Evolutionary conservation across 768 basidiomycete species (phyloP).

Genomic region (Postia placenta): DNA sequence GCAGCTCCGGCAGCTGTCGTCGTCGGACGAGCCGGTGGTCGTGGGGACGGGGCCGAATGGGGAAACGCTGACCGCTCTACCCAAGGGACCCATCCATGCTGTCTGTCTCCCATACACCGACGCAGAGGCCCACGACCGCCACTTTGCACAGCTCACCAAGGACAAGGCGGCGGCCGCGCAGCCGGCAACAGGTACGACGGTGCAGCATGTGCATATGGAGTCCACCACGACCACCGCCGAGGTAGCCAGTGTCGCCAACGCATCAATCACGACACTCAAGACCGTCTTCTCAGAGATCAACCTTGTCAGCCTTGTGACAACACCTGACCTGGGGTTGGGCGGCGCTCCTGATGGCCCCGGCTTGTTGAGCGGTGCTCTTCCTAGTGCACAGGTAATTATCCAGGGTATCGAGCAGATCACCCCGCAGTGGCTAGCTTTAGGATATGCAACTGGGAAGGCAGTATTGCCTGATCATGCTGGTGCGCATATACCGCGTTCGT

Average conservation of each 20-base stretch:
- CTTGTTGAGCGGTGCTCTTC: constrained; percentile 67
- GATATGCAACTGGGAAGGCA: constrained; percentile 66
- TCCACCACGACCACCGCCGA: constrained; percentile 3
- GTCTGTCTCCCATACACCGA: constrained; percentile 67
- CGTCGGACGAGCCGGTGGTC: constrained; percentile 28
- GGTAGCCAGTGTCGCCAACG: constrained; percentile 37
- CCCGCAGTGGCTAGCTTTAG: constrained; percentile 70
- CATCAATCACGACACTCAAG: constrained; percentile 45
- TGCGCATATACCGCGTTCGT: constrained; percentile 21
- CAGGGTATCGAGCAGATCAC: constrained; percentile 67
- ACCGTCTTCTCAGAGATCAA: constrained; percentile 53
- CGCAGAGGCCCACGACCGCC: constrained; percentile 50
- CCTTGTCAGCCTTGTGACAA: constrained; percentile 50
- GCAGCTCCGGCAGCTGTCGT: constrained; percentile 61
- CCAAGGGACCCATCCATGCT: constrained; percentile 59
- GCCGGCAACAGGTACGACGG: background rate
- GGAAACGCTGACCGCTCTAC: constrained; percentile 30
- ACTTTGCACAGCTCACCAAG: constrained; percentile 45
- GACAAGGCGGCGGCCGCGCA: constrained; percentile 8
- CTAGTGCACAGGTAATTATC: constrained; percentile 66
- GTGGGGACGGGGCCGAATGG: constrained; percentile 16
- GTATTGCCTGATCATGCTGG: constrained; percentile 64
- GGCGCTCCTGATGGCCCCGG: constrained; percentile 66
- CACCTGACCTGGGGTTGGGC: constrained; percentile 66
- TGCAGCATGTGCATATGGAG: background rate